Base-by-base conservation (phyloP, 2,329 filamentous ascomycete species). In the Rutstroemia sydowiana region DNA sequence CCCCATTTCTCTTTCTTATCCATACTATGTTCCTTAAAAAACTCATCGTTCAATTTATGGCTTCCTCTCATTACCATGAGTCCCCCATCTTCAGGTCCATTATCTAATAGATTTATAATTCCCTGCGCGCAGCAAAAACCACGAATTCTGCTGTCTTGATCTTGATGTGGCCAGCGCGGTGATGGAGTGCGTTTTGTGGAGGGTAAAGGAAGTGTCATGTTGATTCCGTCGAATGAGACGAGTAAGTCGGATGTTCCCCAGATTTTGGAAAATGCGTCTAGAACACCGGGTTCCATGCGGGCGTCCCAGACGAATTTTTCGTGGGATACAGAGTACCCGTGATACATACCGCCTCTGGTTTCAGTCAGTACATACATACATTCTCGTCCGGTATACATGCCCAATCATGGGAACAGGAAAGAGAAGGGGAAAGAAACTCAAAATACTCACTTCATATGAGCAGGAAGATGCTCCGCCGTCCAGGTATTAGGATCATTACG, bases 71-170 rank as follows among this genome's bases (percentile, higher is more conserved):
- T 66, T 13, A 67, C 60, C 16, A 67, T 63, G 1, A 68, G 59
- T 1, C 65, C 64, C 1, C 65, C 65, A 34, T 67, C 65, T 4
- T 64, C 52, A 8, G 65, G 62, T 4, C 65, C 65, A 32, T 59
- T 60, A 8, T 58, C 62, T 5, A 61, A 52, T 1, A 66, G 46
- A 53, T 74, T 74, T 1, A 74, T 66, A 0, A 75, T 61, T 3
- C 72, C 72, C 57, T 74, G 72, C 21, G 70, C 60, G 57, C 71
- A 73, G 5, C 67, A 62, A 53, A 73, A 70, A 2, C 70, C 72
- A 30, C n/a, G 34, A 14, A 16, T 37, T 37, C n/a, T 18, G 10
- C 65, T 68, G 41, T 68, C 62, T 53, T 71, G 69, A 49, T 71
- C 69, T 41, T 69, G 67, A 53, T 70, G 69, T 1, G 68, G 68